Evolutionary conservation across 2,329 filamentous ascomycete species (phyloP).

Genomic region (Ceratocystis albifundus): DNA sequence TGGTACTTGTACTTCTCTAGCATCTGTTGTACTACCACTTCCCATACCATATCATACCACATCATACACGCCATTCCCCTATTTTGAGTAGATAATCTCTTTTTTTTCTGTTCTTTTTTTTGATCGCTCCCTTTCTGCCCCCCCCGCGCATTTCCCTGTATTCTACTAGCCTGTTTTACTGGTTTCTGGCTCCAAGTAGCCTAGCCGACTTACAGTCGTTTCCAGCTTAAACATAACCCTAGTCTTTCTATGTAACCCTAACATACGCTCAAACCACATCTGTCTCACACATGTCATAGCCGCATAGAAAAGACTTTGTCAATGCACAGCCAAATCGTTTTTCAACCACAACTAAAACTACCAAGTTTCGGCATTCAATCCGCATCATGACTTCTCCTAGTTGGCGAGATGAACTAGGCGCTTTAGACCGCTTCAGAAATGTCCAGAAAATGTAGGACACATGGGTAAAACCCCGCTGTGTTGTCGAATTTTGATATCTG

Average conservation of each 20-base stretch:
- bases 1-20: background rate
- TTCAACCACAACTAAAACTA: background rate
- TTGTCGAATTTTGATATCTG: background rate
- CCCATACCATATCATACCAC: too few species aligned
- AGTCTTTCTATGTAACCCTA: background rate
- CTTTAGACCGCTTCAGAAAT: conserved; percentile 18
- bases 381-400: background rate
- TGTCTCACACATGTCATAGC: background rate
- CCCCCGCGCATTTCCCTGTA: too few species aligned
- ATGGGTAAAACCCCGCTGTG: conserved; percentile 23
- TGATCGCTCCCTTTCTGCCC: too few species aligned
- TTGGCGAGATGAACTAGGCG: conserved; percentile 19
- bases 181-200: too few species aligned
- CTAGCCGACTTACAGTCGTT: background rate
- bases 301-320: background rate
- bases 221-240: background rate
- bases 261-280: background rate
- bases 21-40: too few species aligned
- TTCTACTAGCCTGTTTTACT: too few species aligned
- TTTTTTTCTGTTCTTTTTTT: too few species aligned
- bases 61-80: too few species aligned
- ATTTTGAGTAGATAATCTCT: too few species aligned
- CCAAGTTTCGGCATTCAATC: background rate
- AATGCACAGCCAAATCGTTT: background rate
- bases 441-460: conserved; percentile 19